These are phyloP conservation scores for Cyberlindnera xylosilytica DNA, from an alignment of 805 yeast genomes.

Conservation along the genomic window DNA sequence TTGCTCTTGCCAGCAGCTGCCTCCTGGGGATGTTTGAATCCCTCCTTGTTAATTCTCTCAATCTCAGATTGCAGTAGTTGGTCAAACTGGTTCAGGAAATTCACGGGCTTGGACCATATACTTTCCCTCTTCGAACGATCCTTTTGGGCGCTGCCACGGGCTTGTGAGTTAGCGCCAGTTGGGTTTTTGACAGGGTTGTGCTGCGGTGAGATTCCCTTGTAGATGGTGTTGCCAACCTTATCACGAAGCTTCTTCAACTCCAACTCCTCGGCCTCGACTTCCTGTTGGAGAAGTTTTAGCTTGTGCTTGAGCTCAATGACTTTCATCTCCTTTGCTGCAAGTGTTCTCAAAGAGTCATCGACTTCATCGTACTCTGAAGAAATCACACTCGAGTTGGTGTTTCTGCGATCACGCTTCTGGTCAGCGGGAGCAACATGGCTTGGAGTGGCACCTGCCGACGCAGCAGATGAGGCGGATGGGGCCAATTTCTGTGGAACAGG, in stretches of 20 bases:
- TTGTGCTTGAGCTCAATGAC: slow-evolving; percentile 58
- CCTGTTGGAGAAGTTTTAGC: slow-evolving; percentile 44
- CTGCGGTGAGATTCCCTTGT: slow-evolving; percentile 24
- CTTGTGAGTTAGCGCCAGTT: not conserved
- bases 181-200: slow-evolving; percentile 3
- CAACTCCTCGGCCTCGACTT: slow-evolving; percentile 38
- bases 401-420: slow-evolving; percentile 17
- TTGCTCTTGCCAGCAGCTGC: not conserved
- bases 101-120: slow-evolving; percentile 52
- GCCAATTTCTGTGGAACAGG: not conserved
- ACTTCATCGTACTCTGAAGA: slow-evolving; percentile 33
- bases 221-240: slow-evolving; percentile 31
- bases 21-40: slow-evolving; percentile 13
- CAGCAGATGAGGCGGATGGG: not conserved
- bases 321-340: slow-evolving; percentile 69
- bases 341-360: slow-evolving; percentile 51
- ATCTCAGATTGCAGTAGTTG: slow-evolving; percentile 62
- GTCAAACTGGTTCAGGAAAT: slow-evolving; percentile 64
- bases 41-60: slow-evolving; percentile 42
- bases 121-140: slow-evolving; percentile 24
- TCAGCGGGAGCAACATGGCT: not conserved
- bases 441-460: not conserved
- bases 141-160: not conserved
- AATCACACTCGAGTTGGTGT: slow-evolving; percentile 17
- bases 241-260: slow-evolving; percentile 33